Evolutionary conservation across 2,329 filamentous ascomycete species (phyloP).

Genomic region (Pyrenophora graminea): DNA sequence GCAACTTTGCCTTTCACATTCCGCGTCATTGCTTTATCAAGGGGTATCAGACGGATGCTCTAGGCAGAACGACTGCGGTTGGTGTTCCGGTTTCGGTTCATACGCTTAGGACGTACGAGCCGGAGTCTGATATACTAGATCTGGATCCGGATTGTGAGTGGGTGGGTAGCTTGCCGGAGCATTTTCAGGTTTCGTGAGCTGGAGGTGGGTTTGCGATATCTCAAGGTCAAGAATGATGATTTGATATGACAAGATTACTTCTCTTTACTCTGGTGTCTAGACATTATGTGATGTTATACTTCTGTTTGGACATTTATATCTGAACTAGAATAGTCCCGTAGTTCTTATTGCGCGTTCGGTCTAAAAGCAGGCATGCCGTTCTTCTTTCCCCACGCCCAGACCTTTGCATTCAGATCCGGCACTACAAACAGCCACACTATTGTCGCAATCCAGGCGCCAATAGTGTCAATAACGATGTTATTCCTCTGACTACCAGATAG

Average conservation of each 20-base stretch:
- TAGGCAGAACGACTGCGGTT: background rate
- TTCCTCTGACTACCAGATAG: constrained; percentile 60
- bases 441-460: constrained; percentile 58
- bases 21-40: constrained; percentile 11
- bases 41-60: constrained; percentile 1
- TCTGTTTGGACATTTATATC: too few relatives aligned
- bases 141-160: constrained; percentile 2
- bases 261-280: too few relatives aligned
- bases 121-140: constrained; percentile 3
- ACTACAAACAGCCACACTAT: constrained; percentile 61
- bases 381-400: constrained; percentile 62
- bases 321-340: too few relatives aligned
- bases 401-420: constrained; percentile 61
- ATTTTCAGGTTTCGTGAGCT: background rate
- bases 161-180: background rate
- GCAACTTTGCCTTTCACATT: background rate
- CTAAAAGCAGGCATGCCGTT: constrained; percentile 50
- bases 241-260: too few relatives aligned
- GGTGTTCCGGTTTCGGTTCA: background rate
- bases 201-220: too few relatives aligned
- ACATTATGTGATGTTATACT: too few relatives aligned
- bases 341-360: constrained; percentile 30
- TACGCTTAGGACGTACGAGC: constrained; percentile 1
- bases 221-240: too few relatives aligned
- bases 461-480: constrained; percentile 57